phyloP scores from a whole-genome alignment of 495 filamentous ascomycete species.

The Melanomma pulvis-pyrius region DNA sequence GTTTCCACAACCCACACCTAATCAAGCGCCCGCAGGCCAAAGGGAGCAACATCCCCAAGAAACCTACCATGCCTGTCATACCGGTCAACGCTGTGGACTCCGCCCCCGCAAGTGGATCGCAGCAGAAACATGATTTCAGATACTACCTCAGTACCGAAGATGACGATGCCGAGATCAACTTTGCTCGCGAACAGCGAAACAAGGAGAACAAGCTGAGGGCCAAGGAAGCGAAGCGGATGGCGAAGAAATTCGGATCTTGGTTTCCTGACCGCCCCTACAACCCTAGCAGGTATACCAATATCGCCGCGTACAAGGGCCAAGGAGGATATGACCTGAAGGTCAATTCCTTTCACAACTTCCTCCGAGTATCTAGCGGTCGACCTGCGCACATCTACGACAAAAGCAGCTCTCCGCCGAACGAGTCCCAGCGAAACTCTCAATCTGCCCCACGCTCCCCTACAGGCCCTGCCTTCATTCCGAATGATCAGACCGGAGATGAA shows the following conservation, averaged over 20 bases:
- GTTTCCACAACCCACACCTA: not conserved
- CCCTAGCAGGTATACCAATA: not conserved
- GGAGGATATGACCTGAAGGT: not conserved
- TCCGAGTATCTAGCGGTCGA: not conserved
- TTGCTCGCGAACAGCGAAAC: not conserved
- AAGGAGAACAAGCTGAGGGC: not conserved
- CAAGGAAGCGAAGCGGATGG: conserved; percentile 15
- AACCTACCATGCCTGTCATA: not conserved
- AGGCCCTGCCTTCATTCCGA: not conserved
- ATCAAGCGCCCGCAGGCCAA: conserved; percentile 20
- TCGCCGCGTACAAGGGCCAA: not conserved
- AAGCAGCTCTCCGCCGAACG: not conserved
- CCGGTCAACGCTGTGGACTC: not conserved
- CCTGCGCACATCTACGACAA: not conserved
- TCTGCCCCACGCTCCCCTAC: conserved; percentile 24
- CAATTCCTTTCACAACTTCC: not conserved
- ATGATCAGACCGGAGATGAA: conserved; percentile 38
- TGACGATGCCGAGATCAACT: not conserved
- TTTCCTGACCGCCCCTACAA: not conserved
- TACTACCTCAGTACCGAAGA: conserved; percentile 2
- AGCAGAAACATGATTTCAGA: not conserved
- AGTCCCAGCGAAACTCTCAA: not conserved
- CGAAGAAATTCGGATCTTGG: not conserved
- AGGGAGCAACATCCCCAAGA: not conserved
- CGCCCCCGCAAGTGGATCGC: not conserved